Percentiles rank a stretch among this genome's conserved stretches.
These are phyloP conservation scores for Mitragyna speciosa DNA, from an alignment of 257 asterid species.

Conservation along the genomic window DNA sequence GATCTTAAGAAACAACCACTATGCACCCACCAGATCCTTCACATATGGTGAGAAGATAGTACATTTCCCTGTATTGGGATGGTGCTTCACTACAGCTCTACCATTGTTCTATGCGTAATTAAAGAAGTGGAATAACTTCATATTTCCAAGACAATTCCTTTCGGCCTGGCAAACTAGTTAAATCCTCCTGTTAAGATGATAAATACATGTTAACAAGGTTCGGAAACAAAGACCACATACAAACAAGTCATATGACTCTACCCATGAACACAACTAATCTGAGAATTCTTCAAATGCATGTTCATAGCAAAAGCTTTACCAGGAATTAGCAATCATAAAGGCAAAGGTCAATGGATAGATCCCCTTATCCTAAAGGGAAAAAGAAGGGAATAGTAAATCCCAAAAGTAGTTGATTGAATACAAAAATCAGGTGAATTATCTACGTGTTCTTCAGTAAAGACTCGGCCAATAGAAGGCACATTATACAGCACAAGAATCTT, in stretches of 20 bases:
- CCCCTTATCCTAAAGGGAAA: background rate
- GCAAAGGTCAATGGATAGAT: background rate
- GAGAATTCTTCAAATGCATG: background rate
- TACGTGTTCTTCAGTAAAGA: background rate
- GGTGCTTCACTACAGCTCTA: constrained; percentile 1
- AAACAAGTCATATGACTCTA: background rate
- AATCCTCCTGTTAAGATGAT: constrained; percentile 51
- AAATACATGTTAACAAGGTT: background rate
- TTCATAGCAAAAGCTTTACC: background rate
- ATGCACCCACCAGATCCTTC: background rate
- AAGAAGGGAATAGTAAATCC: background rate
- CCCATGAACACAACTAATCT: background rate
- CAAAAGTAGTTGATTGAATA: background rate
- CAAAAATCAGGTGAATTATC: background rate
- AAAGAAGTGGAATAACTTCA: constrained; percentile 5
- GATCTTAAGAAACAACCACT: constrained; percentile 18
- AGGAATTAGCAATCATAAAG: background rate
- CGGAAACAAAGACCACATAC: background rate
- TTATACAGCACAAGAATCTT: background rate
- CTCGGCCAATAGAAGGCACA: background rate
- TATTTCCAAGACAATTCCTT: constrained; percentile 20
- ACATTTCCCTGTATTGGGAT: background rate
- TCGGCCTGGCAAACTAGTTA: constrained; percentile 29
- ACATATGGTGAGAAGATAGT: background rate
- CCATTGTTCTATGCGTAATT: constrained; percentile 20